Evolutionary conservation across 345 rosid genomes (phyloP), one percentile per base, ranked within the genome.

Genomic region (Crucihimalaya himalaica): DNA sequence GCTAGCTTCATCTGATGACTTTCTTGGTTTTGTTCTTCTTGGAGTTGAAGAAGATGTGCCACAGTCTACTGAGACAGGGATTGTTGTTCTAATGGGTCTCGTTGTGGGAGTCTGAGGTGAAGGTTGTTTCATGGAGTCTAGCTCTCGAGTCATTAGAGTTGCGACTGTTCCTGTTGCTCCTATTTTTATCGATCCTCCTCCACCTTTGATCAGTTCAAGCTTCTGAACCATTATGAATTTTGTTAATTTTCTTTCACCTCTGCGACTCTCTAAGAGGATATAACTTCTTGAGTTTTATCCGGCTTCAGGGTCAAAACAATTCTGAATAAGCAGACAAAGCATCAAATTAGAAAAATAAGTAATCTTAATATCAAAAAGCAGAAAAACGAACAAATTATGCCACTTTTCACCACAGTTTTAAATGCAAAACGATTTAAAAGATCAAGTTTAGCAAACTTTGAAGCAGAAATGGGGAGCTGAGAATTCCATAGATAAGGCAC

Each of bases 91-190:
- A 13, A 66, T 46, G 64, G 86, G 80, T 65, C 79, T 85, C 18
- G 87, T 65, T 31, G 48, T 71, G 31, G 86, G 83, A 11, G 82
- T 68, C 47, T 81, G 78, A 4, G 89, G 84, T 2, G 83, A 75
- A 57, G 93, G 21, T 63, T 83, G 86, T 31, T 72, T 66, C 78
- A 81, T 53, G 42, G 85, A 79, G 76, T 92, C 96, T 72, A 95
- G 76, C 83, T 95, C 99, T 71, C 85, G 86, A 11, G 91, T 84
- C 88, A 95, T 90, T 63, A 95, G 80, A 70, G 93, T 75, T 66
- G 93, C 74, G 23, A 95, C 84, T 51, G 93, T 90, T 70, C 99
- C 97, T 1, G 87, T 92, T 5, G 97, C 79, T 56, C 99, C 99
- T 20, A 95, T 82, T 80, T 76, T 87, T 78, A 92, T 83, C 19